Evolutionary conservation across 768 basidiomycete species (phyloP), one percentile per base, ranked within the genome.

Genomic region (Psilocybe azurescens): DNA sequence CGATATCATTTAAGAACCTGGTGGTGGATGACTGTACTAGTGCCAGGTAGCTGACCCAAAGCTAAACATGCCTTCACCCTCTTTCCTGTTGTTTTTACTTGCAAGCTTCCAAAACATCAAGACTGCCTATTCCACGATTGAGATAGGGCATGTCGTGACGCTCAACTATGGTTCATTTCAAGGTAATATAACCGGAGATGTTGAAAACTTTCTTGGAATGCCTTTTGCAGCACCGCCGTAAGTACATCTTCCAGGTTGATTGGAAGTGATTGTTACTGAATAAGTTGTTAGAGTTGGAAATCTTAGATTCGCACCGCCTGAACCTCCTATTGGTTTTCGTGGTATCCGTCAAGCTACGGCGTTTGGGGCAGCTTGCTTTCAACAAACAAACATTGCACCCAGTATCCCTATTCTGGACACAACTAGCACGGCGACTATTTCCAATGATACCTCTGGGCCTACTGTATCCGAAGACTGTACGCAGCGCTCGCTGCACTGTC

Each of bases 31-130:
- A 24, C 24, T 24, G 24, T 2, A 24, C 24, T 24, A 24, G 24
- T 24, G 20, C 20, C 20, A 20, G 20, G 20, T 20, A 20, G 20
- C 20, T 20, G 24, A 24, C 24, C 24, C 24, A 24, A 24, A 24
- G 24, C 24, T 24, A 2, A 24, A 24, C 24, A 24, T 36, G 33
- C 33, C 6, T 36, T 36, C 33, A 6, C 33, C 33, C 2, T 11
- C 6, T 36, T 36, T 36, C 11, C 2, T 36, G 1, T 36, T 36
- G 33, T 13, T 44, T 11, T 13, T 13, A 14, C 14, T 44, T 72
- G 70, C 63, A 78, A 77, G 62, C 62, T 39, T 70, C 20, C 72
- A 76, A 33, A 53, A 60, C 18, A 48, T 64, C 5, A 48, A 66
- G 36, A 66, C 63, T n/a, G 51, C 51, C 7, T 29, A 20, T 11